Evolutionary conservation across 495 filamentous ascomycete genomes (phyloP), one percentile per base, ranked within the genome.

Genomic region (Wilcoxina mikolae): DNA sequence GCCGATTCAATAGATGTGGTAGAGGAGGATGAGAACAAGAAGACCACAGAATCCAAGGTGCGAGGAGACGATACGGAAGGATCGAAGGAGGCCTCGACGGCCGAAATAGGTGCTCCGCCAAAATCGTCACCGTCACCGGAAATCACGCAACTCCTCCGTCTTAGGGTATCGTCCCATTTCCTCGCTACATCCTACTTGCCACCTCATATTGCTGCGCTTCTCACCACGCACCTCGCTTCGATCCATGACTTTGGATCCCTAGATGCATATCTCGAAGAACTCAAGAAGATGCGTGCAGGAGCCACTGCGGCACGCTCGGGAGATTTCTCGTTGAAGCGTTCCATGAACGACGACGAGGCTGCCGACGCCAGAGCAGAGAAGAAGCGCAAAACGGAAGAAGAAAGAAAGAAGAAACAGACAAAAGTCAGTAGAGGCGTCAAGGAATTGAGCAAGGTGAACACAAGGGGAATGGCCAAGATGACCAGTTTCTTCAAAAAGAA

Each of bases 401-500:
- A 79, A 41, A 74, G 80, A 20, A 78, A 77, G 68, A 68, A 69
- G 33, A 76, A 79, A 59, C 87, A 86, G 67, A 75, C 74, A 5
- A 73, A 73, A 12, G 77, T 85, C 69, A 90, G 83, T 58, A 73
- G 77, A 18, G 88, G 76, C 0, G 78, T 94, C 0, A 79, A 76
- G 60, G 75, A 89, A 35, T 64, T 99, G 61, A 83, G 82, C 66
- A 96, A 95, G 71, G 90, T 85, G 12, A 83, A 95, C 66, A 87
- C 80, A 0, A 78, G 63, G 15, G 93, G 91, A 24, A 99, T 99
- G 91, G 87, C 84, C 75, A 96, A 95, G 74, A 77, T 98, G 80
- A 95, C 87, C 59, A 77, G 81, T 56, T 98, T 96, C 67, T 98
- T 98, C 67, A 76, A 74, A 33, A 95, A 89, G 72, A 81, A 78